Evolutionary conservation across 1,284 basidiomycete genomes (phyloP).

Genomic region (Fomitopsis betulina): DNA sequence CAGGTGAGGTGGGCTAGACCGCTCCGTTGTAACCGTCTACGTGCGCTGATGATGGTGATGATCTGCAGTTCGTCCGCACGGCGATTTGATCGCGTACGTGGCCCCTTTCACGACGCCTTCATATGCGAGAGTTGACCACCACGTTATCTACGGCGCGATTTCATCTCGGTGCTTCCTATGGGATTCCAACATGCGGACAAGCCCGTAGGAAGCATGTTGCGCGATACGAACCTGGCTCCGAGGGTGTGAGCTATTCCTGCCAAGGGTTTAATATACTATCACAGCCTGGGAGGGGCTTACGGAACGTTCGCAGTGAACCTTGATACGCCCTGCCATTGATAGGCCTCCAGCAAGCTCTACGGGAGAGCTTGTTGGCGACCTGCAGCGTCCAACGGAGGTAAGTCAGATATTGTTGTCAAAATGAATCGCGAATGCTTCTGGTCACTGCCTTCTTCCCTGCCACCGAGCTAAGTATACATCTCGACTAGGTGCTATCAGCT

Average conservation of each 20-base stretch:
- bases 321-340: background rate
- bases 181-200: background rate
- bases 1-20: background rate
- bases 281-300: background rate
- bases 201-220: background rate
- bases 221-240: background rate
- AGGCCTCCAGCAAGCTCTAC: background rate
- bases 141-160: background rate
- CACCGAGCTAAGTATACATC: background rate
- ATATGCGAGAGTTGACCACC: background rate
- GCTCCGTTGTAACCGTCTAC: background rate
- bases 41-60: background rate
- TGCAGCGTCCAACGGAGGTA: background rate
- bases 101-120: background rate
- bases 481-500: background rate
- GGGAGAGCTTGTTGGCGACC: too few relatives aligned
- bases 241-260: constrained; percentile 1
- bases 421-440: background rate
- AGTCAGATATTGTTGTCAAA: background rate
- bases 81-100: background rate
- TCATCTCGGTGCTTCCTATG: background rate
- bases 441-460: background rate
- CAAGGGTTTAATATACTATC: background rate
- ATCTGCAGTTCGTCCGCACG: background rate
- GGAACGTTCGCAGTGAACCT: background rate